Evolutionary conservation across 208 protist species (phyloP).

Genomic region (Wallacemonas sp.): DNA sequence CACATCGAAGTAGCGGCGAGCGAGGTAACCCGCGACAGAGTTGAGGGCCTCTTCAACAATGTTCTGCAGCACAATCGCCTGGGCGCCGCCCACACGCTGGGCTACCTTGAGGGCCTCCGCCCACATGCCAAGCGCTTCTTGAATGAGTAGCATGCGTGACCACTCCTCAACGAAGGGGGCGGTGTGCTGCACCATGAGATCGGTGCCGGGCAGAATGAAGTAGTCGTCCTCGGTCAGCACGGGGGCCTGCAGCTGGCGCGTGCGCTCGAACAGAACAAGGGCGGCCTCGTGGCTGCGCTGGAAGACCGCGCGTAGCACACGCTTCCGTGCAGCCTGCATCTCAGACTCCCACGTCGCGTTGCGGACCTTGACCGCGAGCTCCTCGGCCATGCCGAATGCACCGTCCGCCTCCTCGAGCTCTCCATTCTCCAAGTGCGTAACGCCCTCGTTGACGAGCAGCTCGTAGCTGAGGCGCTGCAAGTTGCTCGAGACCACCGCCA

Average conservation of each 20-base stretch:
- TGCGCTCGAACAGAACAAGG: slow-evolving; percentile 69
- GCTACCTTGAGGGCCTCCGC: slow-evolving; percentile 52
- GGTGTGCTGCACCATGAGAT: slow-evolving; percentile 74
- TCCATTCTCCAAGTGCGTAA: slow-evolving; percentile 56
- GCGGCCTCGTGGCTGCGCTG: slow-evolving; percentile 84
- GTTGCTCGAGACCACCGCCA: slow-evolving; percentile 86
- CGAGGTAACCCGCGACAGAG: slow-evolving; percentile 66
- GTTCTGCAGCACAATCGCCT: slow-evolving; percentile 34
- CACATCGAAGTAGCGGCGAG: slow-evolving; percentile 54
- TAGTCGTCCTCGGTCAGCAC: slow-evolving; percentile 68
- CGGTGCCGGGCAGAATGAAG: slow-evolving; percentile 75
- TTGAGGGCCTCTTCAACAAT: slow-evolving; percentile 62
- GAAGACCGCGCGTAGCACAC: slow-evolving; percentile 86
- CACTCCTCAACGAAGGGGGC: slow-evolving; percentile 81
- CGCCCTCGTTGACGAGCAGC: slow-evolving; percentile 81
- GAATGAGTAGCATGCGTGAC: slow-evolving; percentile 76
- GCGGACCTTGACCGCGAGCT: slow-evolving; percentile 78
- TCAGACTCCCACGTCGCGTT: slow-evolving; percentile 86
- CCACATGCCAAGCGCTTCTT: slow-evolving; percentile 87
- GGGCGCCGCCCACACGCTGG: slow-evolving; percentile 53
- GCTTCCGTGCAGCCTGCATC: slow-evolving; percentile 69
- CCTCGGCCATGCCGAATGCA: slow-evolving; percentile 68
- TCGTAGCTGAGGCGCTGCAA: slow-evolving; percentile 91
- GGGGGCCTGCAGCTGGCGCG: slow-evolving; percentile 30
- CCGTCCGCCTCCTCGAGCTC: slow-evolving; percentile 72